Conservation (phyloP, 75 land plant genomes). For the Pinus tabuliformis region DNA sequence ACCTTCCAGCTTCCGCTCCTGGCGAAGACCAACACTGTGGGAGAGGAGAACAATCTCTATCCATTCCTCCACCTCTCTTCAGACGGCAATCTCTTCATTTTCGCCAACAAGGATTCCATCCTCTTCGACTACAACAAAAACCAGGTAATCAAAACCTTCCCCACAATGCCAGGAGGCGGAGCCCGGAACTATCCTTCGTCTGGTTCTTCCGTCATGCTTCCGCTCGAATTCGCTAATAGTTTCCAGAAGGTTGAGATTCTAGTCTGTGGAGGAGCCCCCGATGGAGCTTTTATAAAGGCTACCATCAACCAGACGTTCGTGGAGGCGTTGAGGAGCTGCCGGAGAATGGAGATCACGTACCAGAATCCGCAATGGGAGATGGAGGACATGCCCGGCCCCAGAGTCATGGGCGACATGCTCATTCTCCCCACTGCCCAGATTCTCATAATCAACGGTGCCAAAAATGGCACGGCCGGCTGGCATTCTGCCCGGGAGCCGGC, state of each 20-base stretch:
- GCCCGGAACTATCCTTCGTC: conserved; percentile 40
- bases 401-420: conserved; percentile 81
- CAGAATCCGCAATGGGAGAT: conserved; percentile 51
- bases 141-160: conserved; percentile 22
- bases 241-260: conserved; percentile 33
- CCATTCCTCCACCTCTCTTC: too few relatives aligned
- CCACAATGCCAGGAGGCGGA: conserved; percentile 26
- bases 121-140: conserved; percentile 34
- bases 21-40: too few relatives aligned
- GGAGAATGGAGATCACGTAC: conserved; percentile 49
- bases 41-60: too few relatives aligned
- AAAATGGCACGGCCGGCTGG: conserved; percentile 68
- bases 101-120: conserved; percentile 9
- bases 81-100: too few relatives aligned
- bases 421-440: conserved; percentile 59
- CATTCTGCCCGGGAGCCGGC: conserved; percentile 36
- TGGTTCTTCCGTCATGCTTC: conserved; percentile 30
- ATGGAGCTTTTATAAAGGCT: conserved; percentile 20
- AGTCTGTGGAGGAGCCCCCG: conserved; percentile 72
- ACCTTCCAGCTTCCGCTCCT: neutral
- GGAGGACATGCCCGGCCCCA: conserved; percentile 59
- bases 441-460: conserved; percentile 69
- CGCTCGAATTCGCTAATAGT: conserved; percentile 9
- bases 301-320: conserved; percentile 5
- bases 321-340: conserved; percentile 44